Evolutionary conservation across 75 land plant genomes (phyloP), one percentile per base, ranked within the genome.

Genomic region (Selaginella tamariscina): DNA sequence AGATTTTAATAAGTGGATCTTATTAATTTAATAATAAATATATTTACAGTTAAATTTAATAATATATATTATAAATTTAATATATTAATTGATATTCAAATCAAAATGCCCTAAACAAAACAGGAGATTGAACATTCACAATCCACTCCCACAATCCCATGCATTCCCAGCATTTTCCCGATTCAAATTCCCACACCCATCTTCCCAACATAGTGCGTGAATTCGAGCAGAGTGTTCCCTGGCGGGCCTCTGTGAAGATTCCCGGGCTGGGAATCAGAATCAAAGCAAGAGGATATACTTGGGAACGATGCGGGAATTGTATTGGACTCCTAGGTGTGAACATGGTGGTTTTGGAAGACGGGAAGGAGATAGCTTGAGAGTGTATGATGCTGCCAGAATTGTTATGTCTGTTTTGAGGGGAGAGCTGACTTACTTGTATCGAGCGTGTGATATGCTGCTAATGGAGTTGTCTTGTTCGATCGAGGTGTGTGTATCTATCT

Each of bases 381-480:
- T 93, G 27, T 93, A 89, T 31, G 88, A 93, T 65, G 98, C 95
- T 1, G 98, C 90, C 0, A 66, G 88, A 55, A 63, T 73, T 30
- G 66, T 93, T 60, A 89, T 82, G 72, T 55, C 86, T 0, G 56
- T 83, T 64, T 66, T 93, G 24, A 68, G 80, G 59, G 90, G 86
- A 26, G 74, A 0, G 82, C 70, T 67, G 76, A 88, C 28, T 62
- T 93, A 32, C 67, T 93, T 0, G 75, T 82, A 1, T 94, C 88
- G 73, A 74, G 98, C 24, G 98, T 89, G 32, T 94, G 88, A 57
- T 78, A 88, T 73, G 94, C 98, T 57, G 80, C 95, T 49, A 78
- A 78, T 54, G 98, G 98, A 0, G 90, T 93, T 56, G 75, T 93
- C 24, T 82, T 93, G 24, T 88, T 89, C 63, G 97, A 92, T 76